Percentiles rank a stretch among this genome's conserved stretches.
These are phyloP conservation scores for Ciborinia camelliae DNA, from an alignment of 2,329 filamentous ascomycete species.

Conservation along the genomic window DNA sequence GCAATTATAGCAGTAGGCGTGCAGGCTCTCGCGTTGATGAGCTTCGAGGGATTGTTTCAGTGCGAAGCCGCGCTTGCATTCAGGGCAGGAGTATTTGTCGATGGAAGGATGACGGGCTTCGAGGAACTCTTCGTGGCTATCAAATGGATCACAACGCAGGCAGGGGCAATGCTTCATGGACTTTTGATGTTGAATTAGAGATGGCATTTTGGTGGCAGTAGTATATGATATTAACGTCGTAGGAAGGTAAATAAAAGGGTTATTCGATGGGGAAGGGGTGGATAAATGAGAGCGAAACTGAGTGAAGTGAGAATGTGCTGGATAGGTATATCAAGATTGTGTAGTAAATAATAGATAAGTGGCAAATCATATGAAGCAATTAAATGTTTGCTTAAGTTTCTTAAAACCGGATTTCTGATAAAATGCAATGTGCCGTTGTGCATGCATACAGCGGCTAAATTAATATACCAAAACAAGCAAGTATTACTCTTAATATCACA, in stretches of 20 bases:
- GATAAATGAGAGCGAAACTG: background rate
- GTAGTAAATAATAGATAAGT: background rate
- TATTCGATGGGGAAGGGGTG: background rate
- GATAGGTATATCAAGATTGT: background rate
- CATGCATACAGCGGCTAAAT: background rate
- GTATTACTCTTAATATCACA: no score
- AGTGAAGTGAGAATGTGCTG: background rate
- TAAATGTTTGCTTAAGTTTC: no score
- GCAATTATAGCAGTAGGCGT: slow-evolving; percentile 22
- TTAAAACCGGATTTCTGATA: background rate
- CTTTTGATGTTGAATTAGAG: slow-evolving; percentile 22
- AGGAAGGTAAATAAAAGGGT: slow-evolving; percentile 15
- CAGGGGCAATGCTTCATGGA: slow-evolving; percentile 22
- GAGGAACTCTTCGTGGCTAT: slow-evolving; percentile 21
- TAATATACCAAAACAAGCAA: no score
- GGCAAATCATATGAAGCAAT: no score
- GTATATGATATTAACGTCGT: slow-evolving; percentile 3
- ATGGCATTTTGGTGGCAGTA: slow-evolving; percentile 19
- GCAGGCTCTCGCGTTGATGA: slow-evolving; percentile 20
- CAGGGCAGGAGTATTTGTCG: slow-evolving; percentile 21
- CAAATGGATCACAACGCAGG: slow-evolving; percentile 18
- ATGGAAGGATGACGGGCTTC: slow-evolving; percentile 23
- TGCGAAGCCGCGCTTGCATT: slow-evolving; percentile 22
- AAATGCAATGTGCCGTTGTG: background rate
- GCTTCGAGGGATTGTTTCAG: slow-evolving; percentile 22